Evolutionary conservation across 2,329 filamentous ascomycete species (phyloP).

Genomic region (Elsinoe australis): DNA sequence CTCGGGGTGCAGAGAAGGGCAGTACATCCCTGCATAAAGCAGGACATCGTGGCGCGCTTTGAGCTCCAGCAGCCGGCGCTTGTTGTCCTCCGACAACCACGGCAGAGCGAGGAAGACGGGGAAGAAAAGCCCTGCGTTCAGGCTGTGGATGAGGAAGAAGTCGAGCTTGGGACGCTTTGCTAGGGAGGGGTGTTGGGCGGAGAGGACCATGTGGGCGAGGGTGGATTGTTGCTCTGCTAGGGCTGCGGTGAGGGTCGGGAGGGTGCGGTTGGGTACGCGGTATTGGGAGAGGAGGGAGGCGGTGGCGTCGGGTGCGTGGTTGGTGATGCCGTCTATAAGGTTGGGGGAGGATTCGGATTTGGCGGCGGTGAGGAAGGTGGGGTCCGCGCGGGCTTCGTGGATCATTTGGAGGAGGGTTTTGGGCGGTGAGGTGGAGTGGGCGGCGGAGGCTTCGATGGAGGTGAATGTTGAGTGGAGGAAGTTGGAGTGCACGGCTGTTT

Average conservation of each 20-base stretch:
- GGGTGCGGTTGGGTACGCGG: constrained; percentile 32
- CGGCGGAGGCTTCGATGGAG: constrained; percentile 42
- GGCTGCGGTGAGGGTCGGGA: constrained; percentile 16
- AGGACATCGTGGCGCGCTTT: constrained; percentile 69
- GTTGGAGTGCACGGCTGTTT: constrained; percentile 61
- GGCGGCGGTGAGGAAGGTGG: constrained; percentile 49
- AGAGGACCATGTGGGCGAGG: constrained; percentile 50
- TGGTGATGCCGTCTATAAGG: constrained; percentile 57
- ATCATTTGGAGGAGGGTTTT: constrained; percentile 53
- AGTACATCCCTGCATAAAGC: constrained; percentile 63
- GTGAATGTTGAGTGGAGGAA: constrained; percentile 51
- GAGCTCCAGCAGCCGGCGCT: constrained; percentile 68
- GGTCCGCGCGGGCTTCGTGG: constrained; percentile 49
- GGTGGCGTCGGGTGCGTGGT: constrained; percentile 55
- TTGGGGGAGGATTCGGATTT: constrained; percentile 56
- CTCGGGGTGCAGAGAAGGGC: constrained; percentile 52
- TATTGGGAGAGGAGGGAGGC: constrained; percentile 52
- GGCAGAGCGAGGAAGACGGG: constrained; percentile 51
- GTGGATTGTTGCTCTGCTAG: constrained; percentile 30
- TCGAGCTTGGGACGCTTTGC: constrained; percentile 66
- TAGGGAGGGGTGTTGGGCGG: constrained; percentile 50
- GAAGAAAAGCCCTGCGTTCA: constrained; percentile 72
- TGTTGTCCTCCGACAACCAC: constrained; percentile 55
- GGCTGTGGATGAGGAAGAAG: constrained; percentile 66
- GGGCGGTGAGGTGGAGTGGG: constrained; percentile 22